A percentile compares a stretch with the other conserved stretches of the same genome.
These are phyloP conservation scores for Lagerstroemia speciosa DNA, from an alignment of 345 rosid genomes.

Conservation along the genomic window DNA sequence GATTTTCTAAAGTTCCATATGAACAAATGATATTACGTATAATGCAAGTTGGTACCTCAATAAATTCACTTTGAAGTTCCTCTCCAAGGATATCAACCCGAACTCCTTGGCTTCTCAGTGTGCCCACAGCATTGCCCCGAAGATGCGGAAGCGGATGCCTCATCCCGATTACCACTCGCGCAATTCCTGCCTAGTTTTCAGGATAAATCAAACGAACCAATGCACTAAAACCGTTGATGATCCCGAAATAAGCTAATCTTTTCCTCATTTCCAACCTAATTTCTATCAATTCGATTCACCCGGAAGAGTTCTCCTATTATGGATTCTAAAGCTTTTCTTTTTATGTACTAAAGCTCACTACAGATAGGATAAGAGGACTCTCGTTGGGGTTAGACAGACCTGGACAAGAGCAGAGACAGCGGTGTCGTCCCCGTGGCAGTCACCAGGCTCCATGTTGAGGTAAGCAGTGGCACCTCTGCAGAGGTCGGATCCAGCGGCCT, in stretches of 20 bases:
- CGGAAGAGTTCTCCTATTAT: no score
- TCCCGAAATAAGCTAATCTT: no score
- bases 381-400: constrained; percentile 25
- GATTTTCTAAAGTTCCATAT: not conserved
- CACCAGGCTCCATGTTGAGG: constrained; percentile 86
- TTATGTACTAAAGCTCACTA: no score
- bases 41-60: constrained; percentile 52
- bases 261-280: no score
- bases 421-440: constrained; percentile 76
- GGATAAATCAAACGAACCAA: no score
- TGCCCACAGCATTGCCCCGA: constrained; percentile 69
- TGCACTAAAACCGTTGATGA: no score
- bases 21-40: not conserved
- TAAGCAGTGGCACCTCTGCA: constrained; percentile 66
- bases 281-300: no score
- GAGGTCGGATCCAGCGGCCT: constrained; percentile 42
- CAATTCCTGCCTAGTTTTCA: constrained; percentile 71
- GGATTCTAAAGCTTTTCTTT: no score
- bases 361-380: not conserved
- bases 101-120: constrained; percentile 64
- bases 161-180: constrained; percentile 76
- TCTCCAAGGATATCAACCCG: constrained; percentile 91
- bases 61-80: constrained; percentile 59
- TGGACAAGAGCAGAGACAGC: constrained; percentile 86
- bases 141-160: constrained; percentile 87